Percentiles rank a stretch among this genome's conserved stretches.
Conservation (phyloP, 495 filamentous ascomycete species). For the Trichocladium uniseriatum region DNA sequence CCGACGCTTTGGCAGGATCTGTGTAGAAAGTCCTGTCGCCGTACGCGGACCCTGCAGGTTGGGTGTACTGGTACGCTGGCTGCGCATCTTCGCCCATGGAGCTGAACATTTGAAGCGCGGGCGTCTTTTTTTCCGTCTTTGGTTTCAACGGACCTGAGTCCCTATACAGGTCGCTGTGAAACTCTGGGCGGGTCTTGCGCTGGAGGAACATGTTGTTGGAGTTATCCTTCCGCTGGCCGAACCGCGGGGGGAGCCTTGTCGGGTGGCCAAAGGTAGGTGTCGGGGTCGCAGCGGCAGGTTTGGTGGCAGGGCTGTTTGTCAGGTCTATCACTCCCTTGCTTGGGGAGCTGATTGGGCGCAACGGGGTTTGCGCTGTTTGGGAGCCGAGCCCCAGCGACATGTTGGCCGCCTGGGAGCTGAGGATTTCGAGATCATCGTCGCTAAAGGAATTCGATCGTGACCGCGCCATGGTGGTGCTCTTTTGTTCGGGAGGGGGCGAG, state of each 20-base stretch:
- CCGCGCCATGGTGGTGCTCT: constrained; percentile 15
- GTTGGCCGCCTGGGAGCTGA: constrained; percentile 28
- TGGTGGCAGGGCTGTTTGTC: constrained; percentile 19
- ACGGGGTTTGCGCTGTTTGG: constrained; percentile 14
- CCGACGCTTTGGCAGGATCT: constrained; percentile 64
- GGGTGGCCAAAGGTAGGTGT: constrained; percentile 26
- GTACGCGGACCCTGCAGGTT: constrained; percentile 26
- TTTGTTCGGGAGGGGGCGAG: neutral
- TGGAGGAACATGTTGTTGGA: constrained; percentile 36
- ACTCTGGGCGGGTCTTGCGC: constrained; percentile 38
- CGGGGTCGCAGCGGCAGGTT: constrained; percentile 15
- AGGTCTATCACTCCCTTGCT: constrained; percentile 17
- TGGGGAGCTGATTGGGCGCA: constrained; percentile 2
- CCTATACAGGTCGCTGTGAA: constrained; percentile 36
- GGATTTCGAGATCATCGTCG: constrained; percentile 29
- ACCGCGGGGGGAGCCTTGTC: constrained; percentile 18
- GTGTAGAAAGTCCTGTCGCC: constrained; percentile 60
- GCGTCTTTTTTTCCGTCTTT: constrained; percentile 25
- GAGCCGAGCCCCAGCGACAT: constrained; percentile 17
- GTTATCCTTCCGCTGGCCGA: constrained; percentile 13
- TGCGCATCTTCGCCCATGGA: constrained; percentile 25
- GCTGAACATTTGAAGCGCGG: constrained; percentile 31
- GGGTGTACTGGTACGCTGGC: constrained; percentile 22
- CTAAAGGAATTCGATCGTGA: constrained; percentile 22
- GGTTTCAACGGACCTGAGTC: constrained; percentile 31